Conservation (phyloP, 345 rosid species). For the Eucalyptus shirleyi region DNA sequence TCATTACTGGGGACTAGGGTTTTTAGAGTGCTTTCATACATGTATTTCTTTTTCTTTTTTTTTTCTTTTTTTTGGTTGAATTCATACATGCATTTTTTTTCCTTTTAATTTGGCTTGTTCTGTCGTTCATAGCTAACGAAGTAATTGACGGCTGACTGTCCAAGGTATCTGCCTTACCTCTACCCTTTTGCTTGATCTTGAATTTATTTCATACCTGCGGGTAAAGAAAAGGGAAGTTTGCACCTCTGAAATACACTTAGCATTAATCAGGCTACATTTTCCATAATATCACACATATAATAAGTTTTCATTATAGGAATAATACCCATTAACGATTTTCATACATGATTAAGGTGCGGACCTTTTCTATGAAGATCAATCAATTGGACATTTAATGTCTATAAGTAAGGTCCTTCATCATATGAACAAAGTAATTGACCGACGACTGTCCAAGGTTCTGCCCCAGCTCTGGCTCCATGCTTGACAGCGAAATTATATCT, state of each 20-base stretch:
- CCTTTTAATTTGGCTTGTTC: neutral
- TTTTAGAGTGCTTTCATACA: neutral
- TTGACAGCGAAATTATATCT: neutral
- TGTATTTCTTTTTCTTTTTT: accelerated
- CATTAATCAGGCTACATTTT: neutral
- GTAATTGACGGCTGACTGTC: neutral
- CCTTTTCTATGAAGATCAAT: neutral
- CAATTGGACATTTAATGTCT: neutral
- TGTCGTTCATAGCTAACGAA: neutral
- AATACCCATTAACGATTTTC: neutral
- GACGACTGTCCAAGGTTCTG: neutral
- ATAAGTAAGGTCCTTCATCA: neutral
- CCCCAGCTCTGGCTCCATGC: neutral
- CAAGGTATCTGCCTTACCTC: neutral
- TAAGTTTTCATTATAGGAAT: neutral
- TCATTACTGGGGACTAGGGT: neutral
- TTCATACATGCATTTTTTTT: neutral
- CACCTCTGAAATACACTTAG: neutral
- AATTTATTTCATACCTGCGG: neutral
- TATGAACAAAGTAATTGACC: neutral
- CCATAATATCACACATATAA: neutral
- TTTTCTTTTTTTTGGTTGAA: too few species aligned
- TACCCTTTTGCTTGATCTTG: neutral
- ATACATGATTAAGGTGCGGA: neutral
- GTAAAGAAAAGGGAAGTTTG: neutral